phyloP scores from a whole-genome alignment of 495 filamentous ascomycete species.

The Daldinia bambusicola region DNA sequence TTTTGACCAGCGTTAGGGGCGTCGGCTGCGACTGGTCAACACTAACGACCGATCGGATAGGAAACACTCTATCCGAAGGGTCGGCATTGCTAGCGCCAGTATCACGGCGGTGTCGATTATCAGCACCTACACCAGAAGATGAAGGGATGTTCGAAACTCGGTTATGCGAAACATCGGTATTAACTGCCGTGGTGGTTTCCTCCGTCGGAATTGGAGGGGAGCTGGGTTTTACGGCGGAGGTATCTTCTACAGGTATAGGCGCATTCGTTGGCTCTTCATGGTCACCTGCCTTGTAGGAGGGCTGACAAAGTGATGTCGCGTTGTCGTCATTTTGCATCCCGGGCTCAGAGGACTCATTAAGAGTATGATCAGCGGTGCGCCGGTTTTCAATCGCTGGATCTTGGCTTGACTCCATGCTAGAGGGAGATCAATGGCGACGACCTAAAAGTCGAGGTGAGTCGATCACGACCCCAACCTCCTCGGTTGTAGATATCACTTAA shows the following conservation, averaged over 20 bases:
- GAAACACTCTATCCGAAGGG: slow-evolving; percentile 76
- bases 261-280: slow-evolving; percentile 5
- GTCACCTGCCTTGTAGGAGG: slow-evolving; percentile 8
- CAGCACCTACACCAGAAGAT: slow-evolving; percentile 43
- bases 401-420: slow-evolving; percentile 35
- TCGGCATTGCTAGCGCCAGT: slow-evolving; percentile 43
- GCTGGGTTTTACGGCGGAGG: background rate
- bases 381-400: slow-evolving; percentile 6
- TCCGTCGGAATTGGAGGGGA: background rate
- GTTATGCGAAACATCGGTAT: slow-evolving; percentile 12
- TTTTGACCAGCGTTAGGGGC: slow-evolving; percentile 45
- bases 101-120: slow-evolving; percentile 43
- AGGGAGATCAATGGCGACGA: slow-evolving; percentile 19
- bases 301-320: slow-evolving; percentile 10
- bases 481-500: slow-evolving; percentile 14
- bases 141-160: slow-evolving; percentile 34
- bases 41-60: slow-evolving; percentile 82
- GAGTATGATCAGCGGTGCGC: slow-evolving; percentile 9
- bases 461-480: slow-evolving; percentile 14
- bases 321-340: slow-evolving; percentile 5
- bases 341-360: slow-evolving; percentile 6
- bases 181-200: background rate
- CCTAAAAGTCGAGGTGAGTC: slow-evolving; percentile 34
- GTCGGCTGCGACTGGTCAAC: slow-evolving; percentile 66
- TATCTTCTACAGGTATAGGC: slow-evolving; percentile 9